These are phyloP conservation scores for Teunomyces tritomae DNA, from an alignment of 805 yeast species.

Conservation along the genomic window DNA sequence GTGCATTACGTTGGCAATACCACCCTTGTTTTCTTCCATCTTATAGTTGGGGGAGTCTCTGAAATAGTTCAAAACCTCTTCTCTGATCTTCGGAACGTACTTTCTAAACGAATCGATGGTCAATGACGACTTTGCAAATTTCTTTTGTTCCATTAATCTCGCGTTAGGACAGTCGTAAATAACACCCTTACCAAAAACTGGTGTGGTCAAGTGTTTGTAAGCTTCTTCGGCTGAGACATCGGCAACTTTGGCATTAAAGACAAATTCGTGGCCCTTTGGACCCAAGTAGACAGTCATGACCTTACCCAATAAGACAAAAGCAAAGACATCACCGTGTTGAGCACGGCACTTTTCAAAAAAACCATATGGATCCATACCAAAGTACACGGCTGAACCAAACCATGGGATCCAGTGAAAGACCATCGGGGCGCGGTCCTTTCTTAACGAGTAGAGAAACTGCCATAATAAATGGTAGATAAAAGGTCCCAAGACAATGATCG, in stretches of 20 bases:
- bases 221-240: constrained; percentile 97
- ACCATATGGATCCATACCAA: constrained; percentile 91
- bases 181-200: constrained; percentile 96
- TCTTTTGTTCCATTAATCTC: constrained; percentile 96
- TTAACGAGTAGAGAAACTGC: constrained; percentile 67
- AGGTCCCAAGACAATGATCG: constrained; percentile 46
- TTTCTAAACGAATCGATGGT: constrained; percentile 78
- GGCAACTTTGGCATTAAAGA: constrained; percentile 81
- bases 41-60: constrained; percentile 48
- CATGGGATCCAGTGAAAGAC: constrained; percentile 94
- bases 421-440: constrained; percentile 82
- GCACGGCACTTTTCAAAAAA: constrained; percentile 77
- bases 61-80: constrained; percentile 72
- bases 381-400: constrained; percentile 86
- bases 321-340: constrained; percentile 89
- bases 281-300: constrained; percentile 95
- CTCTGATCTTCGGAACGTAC: constrained; percentile 85
- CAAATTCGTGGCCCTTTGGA: constrained; percentile 96
- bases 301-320: constrained; percentile 85
- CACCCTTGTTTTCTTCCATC: constrained; percentile 32
- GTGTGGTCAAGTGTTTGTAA: constrained; percentile 95
- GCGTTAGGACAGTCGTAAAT: constrained; percentile 94
- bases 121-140: constrained; percentile 87
- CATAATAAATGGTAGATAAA: constrained; percentile 62
- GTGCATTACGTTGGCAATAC: constrained; percentile 66